These are phyloP conservation scores for Cantharellus anzutake DNA, from an alignment of 768 basidiomycete species.

Conservation along the genomic window DNA sequence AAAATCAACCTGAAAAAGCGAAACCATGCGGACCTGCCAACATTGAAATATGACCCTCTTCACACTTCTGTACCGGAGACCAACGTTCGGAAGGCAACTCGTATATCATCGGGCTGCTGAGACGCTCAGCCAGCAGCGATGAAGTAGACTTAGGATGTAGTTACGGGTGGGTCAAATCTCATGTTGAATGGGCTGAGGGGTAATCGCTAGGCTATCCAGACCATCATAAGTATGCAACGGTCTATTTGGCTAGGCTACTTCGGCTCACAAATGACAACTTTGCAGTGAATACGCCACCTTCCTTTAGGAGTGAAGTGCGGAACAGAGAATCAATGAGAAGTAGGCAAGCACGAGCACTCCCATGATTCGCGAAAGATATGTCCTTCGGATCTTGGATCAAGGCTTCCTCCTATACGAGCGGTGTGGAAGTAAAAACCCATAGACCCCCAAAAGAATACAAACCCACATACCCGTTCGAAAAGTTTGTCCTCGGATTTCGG, in stretches of 20 bases:
- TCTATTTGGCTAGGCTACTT: slow-evolving; percentile 24
- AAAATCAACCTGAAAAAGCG: too few relatives aligned
- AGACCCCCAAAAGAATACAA: neutral
- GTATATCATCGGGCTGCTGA: slow-evolving; percentile 80
- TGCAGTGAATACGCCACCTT: slow-evolving; percentile 77
- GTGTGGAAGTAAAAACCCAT: neutral
- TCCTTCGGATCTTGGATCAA: slow-evolving; percentile 86
- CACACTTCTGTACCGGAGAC: slow-evolving; percentile 97
- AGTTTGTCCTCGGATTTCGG: slow-evolving; percentile 80
- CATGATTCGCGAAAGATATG: slow-evolving; percentile 90
- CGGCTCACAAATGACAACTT: slow-evolving; percentile 65
- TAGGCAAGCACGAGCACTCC: too few relatives aligned
- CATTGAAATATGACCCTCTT: slow-evolving; percentile 97
- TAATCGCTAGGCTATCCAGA: slow-evolving; percentile 71
- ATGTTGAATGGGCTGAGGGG: slow-evolving; percentile 98
- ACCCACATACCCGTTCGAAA: slow-evolving; percentile 27
- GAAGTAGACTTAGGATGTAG: slow-evolving; percentile 98
- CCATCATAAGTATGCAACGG: neutral
- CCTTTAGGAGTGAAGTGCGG: too few relatives aligned
- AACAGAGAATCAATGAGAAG: too few relatives aligned
- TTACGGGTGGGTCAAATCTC: slow-evolving; percentile 92
- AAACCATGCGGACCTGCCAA: slow-evolving; percentile 47
- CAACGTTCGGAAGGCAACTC: slow-evolving; percentile 91
- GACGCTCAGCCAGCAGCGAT: too few relatives aligned
- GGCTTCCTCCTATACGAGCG: slow-evolving; percentile 73